Base-by-base conservation (phyloP, 2,329 filamentous ascomycete species). In the Dryadomyces quercus-mongolicae region DNA sequence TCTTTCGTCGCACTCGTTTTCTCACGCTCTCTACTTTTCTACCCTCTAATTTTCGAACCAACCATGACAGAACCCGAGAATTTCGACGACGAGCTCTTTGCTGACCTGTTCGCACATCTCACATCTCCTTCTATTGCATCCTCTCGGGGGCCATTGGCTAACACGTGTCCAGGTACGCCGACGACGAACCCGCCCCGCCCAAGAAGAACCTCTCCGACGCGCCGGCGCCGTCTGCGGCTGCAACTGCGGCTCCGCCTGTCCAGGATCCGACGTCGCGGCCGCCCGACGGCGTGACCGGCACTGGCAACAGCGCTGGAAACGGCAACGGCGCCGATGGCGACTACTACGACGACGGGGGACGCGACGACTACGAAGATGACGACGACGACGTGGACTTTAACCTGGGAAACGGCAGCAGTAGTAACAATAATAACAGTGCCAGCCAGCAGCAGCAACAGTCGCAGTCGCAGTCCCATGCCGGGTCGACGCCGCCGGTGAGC, bases 11-110 rank as follows among this genome's bases (percentile, higher is more conserved):
- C 47, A 10, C 34, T 36, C 34, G 7, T 20, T 40, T 42, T 40
- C 20, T 15, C 20, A 38, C 34, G 3, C 25, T 20, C 22, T 2
- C 5, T 49, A 7, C 34, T 21, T n/a, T 18, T 31, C 5, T 44
- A n/a, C 9, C 22, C 22, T 22, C 38, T 13, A 5, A n/a, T 52
- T n/a, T 22, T 31, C 47, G 46, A 2, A n/a, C 22, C 44, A 18
- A 60, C 42, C 7, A 90, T 90, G 86, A 80, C 85, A 36, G 87
- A 91, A 63, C 74, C 78, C 54, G 86, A 88, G 62, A 85, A 86
- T 60, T 81, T 87, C 62, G 88, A 94, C 61, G 88, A 94, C 66
- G 88, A 94, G 77, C 85, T 94, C 67, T 94, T 94, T 69, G 88
- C 88, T 63, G 88, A 94, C 72, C 78, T 94, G 88, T 94, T 73